These are phyloP conservation scores for Populus euphratica DNA, from an alignment of 345 rosid genomes.

Conservation along the genomic window DNA sequence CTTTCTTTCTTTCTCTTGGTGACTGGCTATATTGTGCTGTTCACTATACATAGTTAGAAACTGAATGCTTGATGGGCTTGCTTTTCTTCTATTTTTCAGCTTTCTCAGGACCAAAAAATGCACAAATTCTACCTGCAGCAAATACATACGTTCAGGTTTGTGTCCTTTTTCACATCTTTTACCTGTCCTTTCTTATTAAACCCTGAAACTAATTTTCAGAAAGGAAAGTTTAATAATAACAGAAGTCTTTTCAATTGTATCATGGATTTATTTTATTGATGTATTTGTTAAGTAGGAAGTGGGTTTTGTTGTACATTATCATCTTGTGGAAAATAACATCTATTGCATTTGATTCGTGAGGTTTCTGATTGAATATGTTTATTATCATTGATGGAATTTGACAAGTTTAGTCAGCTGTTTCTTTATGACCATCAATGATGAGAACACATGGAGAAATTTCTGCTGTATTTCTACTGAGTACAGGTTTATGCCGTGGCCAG, in stretches of 20 bases:
- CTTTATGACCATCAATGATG: neutral
- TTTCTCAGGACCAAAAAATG: slow-evolving; percentile 69
- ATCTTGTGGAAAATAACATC: neutral
- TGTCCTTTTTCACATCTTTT: slow-evolving; percentile 8
- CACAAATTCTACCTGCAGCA: slow-evolving; percentile 71
- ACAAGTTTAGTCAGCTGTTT: neutral
- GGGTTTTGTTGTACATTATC: neutral
- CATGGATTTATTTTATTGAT: too few relatives aligned
- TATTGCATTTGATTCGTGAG: neutral
- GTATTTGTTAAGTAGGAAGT: too few relatives aligned
- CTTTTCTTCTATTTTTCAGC: slow-evolving; percentile 40
- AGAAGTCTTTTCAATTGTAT: neutral
- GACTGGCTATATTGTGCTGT: neutral
- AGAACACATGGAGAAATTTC: neutral
- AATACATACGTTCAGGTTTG: slow-evolving; percentile 82
- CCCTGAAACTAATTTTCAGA: neutral
- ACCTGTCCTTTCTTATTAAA: neutral
- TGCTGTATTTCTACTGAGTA: neutral
- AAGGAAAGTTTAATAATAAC: neutral
- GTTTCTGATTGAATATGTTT: neutral
- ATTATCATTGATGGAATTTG: neutral
- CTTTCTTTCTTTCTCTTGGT: neutral
- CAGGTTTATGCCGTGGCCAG: neutral
- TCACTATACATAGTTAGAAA: neutral
- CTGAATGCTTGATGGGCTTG: neutral